Base-by-base conservation (phyloP, 164 flowering plant genomes). In the Vitis cinerea region DNA sequence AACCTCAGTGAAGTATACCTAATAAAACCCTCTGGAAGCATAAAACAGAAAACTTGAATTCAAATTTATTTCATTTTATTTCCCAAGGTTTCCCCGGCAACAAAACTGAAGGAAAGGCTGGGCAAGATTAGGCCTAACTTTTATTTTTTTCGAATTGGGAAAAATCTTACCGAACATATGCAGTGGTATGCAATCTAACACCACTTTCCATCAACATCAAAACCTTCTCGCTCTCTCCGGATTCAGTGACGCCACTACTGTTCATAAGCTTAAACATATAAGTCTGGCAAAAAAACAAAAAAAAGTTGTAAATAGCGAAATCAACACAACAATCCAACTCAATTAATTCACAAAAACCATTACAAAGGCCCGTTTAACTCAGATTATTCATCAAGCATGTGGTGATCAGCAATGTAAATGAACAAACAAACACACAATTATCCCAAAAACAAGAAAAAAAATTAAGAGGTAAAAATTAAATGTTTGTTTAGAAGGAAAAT, bases 151-250 rank as follows among this genome's bases (percentile, higher is more conserved):
- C 7, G 44, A 37, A 6, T 37, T 37, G 44, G 44, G 44, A 2
- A 37, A 23, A 37, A 37, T 37, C 58, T 53, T 70, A 94, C 98
- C 98, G 69, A 59, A 86, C 80, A 77, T 95, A 95, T 19, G 78
- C 96, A 64, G 99, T 95, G 9, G 97, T 91, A 65, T 95, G 99
- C 77, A 95, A 83, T 27, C 99, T 76, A 29, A 83, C 92, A 17
- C 99, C 99, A 78, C 99, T 95, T 78, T 95, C 99, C 90, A 95
- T 95, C 72, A 95, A 80, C 84, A 95, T 69, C 64, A 93, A 73
- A 51, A 90, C 94, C 80, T 95, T 95, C 78, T 95, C 98, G 69
- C 94, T 95, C 84, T 95, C 99, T 5, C 99, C 98, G 0, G 99
- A 95, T 70, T 93, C 97, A 1, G 98, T 91, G 2, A 85, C 77